Base-by-base conservation (phyloP, 2,329 filamentous ascomycete genomes). In the Sclerotinia borealis region DNA sequence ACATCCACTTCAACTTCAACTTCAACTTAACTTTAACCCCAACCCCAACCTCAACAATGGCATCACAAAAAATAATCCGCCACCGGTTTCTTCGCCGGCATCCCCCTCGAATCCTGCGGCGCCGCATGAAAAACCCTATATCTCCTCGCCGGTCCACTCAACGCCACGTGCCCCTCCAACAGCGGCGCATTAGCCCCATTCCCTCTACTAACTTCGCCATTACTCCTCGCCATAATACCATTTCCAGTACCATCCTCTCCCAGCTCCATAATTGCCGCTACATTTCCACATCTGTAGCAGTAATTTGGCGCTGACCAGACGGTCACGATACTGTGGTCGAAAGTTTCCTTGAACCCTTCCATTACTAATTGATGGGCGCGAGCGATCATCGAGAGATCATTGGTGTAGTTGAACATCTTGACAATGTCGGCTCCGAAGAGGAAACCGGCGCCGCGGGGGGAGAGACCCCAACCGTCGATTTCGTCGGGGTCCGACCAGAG, bases 261-360 rank as follows among this genome's bases (percentile, higher is more conserved):
- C 5, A 99, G 81, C 77, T 99, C 95, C 61, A 99, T 80, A 64
- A 99, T 93, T 0, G 95, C 93, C 0, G 95, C 95, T 15, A 99
- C 93, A 72, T 98, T 98, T 61, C 93, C 93, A 73, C 93, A 97
- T 43, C 68, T 68, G 78, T 97, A 97, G 79, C 93, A 97, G 80
- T 97, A 97, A 76, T 97, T 97, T 0, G 93, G 93, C 11, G 93
- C 93, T 0, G 91, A 96, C 93, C 95, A 99, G n/a, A 99, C 95
- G 0, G 95, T 99, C 48, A 98, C 95, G 68, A 99, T 97, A 54
- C 88, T 91, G 17, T 87, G 89, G 74, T 96, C 92, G 73, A 98
- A 99, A 93, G 98, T 98, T 76, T 98, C 95, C 78, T 98, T 98
- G 77, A 97, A 99, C 0, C 95, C 95, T 76, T 99, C 95, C 95